phyloP scores from a whole-genome alignment of 2,329 filamentous ascomycete species.

The Claviceps quebecensis region DNA sequence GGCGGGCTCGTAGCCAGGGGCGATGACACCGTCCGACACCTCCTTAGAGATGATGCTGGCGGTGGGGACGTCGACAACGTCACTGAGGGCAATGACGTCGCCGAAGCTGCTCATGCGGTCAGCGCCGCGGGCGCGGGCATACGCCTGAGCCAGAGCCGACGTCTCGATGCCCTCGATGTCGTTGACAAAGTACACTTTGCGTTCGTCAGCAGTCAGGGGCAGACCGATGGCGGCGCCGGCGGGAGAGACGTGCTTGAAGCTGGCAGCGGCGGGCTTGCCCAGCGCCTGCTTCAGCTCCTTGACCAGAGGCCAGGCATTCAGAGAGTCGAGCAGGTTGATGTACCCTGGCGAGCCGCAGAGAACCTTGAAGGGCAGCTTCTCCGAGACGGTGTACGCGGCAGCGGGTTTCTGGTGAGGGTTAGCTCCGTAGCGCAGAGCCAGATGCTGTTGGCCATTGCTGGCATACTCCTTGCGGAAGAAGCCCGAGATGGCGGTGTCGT shows the following conservation, averaged over 20 bases:
- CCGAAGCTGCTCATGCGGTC: conserved; percentile 99
- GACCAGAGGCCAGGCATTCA: conserved; percentile 94
- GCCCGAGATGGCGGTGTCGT: conserved; percentile 84
- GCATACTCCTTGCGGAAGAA: conserved; percentile 98
- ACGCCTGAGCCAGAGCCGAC: conserved; percentile 81
- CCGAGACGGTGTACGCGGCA: conserved; percentile 61
- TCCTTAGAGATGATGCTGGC: conserved; percentile 97
- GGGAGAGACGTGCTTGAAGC: conserved; percentile 98
- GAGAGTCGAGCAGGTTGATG: conserved; percentile 89
- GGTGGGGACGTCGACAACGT: conserved; percentile 79
- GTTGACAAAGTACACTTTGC: conserved; percentile 96
- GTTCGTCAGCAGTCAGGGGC: conserved; percentile 72
- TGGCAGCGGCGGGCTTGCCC: conserved; percentile 78
- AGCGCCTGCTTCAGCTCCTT: conserved; percentile 90
- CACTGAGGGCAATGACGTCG: conserved; percentile 86
- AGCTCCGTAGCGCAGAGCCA: conserved; percentile 82
- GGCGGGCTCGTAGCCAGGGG: conserved; percentile 70
- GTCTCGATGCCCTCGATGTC: conserved; percentile 81
- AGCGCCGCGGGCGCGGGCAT: conserved; percentile 85
- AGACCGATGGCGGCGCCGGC: conserved; percentile 91
- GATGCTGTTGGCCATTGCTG: conserved; percentile 65
- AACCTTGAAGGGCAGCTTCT: conserved; percentile 83
- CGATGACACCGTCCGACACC: conserved; percentile 93
- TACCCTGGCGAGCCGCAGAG: conserved; percentile 83
- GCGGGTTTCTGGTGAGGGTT: conserved; percentile 99